A percentile compares a stretch with the other conserved stretches of the same genome.
phyloP scores from a whole-genome alignment of 1,284 basidiomycete species.

The Ceratobasidium sp. region DNA sequence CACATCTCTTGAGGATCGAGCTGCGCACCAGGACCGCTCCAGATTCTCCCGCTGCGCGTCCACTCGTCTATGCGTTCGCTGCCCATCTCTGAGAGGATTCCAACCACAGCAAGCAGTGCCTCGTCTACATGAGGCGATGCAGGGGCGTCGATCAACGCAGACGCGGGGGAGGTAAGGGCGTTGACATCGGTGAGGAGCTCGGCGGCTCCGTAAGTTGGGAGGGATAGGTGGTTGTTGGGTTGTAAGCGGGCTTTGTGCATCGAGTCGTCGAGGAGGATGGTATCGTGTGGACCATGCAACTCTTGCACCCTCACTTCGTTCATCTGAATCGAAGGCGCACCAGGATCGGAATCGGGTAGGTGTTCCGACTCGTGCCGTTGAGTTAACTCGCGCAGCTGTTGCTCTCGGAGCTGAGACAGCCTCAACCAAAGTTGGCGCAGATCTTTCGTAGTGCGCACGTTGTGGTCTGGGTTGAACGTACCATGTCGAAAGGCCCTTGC shows the following conservation, averaged over 20 bases:
- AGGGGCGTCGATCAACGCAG: not conserved
- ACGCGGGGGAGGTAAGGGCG: not conserved
- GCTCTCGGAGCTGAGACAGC: constrained; percentile 10
- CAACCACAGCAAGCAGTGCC: constrained; percentile 30
- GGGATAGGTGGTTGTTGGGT: constrained; percentile 13
- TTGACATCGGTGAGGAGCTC: constrained; percentile 25
- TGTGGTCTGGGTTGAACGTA: constrained; percentile 37
- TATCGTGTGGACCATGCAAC: constrained; percentile 18
- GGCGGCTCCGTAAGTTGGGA: constrained; percentile 16
- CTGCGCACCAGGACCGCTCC: constrained; percentile 22
- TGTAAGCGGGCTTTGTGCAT: constrained; percentile 30
- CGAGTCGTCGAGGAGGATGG: constrained; percentile 33
- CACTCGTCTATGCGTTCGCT: constrained; percentile 2
- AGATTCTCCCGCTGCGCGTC: constrained; percentile 10
- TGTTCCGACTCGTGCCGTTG: not conserved
- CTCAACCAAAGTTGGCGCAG: constrained; percentile 22
- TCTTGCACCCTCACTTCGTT: not conserved
- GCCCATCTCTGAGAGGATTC: constrained; percentile 34
- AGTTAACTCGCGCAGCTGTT: constrained; percentile 1
- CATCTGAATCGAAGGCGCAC: too few species aligned
- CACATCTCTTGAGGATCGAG: constrained; percentile 27
- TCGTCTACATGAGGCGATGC: constrained; percentile 18
- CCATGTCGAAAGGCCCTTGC: constrained; percentile 26
- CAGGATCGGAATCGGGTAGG: not conserved
- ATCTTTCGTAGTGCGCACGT: constrained; percentile 33